Evolutionary conservation across 495 filamentous ascomycete species (phyloP), one percentile per base, ranked within the genome.

Genomic region (Xylaria telfairii): DNA sequence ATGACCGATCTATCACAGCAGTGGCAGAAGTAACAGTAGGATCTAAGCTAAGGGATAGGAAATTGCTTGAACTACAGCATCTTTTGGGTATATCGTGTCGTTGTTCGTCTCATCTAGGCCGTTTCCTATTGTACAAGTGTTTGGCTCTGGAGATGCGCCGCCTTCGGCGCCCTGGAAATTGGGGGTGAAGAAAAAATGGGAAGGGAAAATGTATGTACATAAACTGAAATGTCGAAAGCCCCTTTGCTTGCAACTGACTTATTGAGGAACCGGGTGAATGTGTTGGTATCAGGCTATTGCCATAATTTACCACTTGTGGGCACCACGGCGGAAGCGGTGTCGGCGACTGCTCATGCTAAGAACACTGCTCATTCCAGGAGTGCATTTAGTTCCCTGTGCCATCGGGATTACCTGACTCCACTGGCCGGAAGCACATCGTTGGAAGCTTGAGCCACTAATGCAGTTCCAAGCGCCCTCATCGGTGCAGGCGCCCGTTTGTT

Each of bases 391-490:
- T 60, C 91, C 91, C 0, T 83, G 74, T 0, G 90, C 85, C 82
- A 92, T 80, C 41, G 80, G 73, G 65, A 88, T 82, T 28, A 81
- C 65, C 8, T 68, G 74, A 12, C 88, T 86, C 91, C 90, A 92
- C 41, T 76, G 66, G 8, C 91, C 90, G 30, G 80, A 84, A 13
- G 90, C 90, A 71, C 91, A 93, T 71, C 90, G 85, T 77, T 89
- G 87, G 83, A 87, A 93, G 19, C 84, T 82, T 9, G 78, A 81
- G 65, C 90, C 90, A 34, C 75, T 81, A 42, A 91, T 56, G 77
- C 91, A 93, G 81, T 91, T 90, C 90, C 89, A 92, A 51, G 78
- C 74, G 65, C 85, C 87, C 74, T 90, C 87, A 51, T 78, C 56
- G 30, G 75, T 80, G 82, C 88, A 89, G 30, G 86, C 82, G 8